A percentile compares a stretch with the other conserved stretches of the same genome.
These are phyloP conservation scores for Jatropha multifida DNA, from an alignment of 441 rosid genomes.

Conservation along the genomic window DNA sequence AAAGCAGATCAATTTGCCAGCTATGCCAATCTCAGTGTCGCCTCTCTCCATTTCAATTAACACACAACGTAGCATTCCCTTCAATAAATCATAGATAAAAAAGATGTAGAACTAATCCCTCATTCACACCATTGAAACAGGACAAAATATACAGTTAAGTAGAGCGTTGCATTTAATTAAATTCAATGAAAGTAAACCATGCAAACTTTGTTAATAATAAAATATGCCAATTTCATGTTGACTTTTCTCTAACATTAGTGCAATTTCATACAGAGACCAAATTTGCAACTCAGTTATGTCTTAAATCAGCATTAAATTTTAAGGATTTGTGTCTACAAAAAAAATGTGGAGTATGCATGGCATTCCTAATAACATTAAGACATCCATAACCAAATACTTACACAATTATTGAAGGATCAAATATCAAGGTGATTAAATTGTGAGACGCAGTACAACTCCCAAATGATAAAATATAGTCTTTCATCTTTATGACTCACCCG, in stretches of 20 bases:
- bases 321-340: not conserved
- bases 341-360: not conserved
- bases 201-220: not conserved
- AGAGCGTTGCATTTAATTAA: not conserved
- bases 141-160: not conserved
- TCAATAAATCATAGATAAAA: not conserved
- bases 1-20: too few species aligned
- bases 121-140: not conserved
- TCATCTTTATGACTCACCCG: constrained; percentile 52
- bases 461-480: not conserved
- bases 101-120: not conserved
- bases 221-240: not conserved
- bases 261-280: not conserved
- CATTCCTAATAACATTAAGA: not conserved
- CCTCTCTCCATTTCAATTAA: not conserved
- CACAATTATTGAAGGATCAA: not conserved
- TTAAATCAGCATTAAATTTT: not conserved
- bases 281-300: not conserved
- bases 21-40: not conserved
- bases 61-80: not conserved
- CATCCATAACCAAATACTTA: not conserved
- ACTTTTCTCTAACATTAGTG: not conserved
- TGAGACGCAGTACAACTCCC: not conserved
- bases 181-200: not conserved
- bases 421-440: not conserved